Evolutionary conservation across 1,139 yeast species (phyloP), one percentile per base, ranked within the genome.

Genomic region (Debaryomyces fabryi): DNA sequence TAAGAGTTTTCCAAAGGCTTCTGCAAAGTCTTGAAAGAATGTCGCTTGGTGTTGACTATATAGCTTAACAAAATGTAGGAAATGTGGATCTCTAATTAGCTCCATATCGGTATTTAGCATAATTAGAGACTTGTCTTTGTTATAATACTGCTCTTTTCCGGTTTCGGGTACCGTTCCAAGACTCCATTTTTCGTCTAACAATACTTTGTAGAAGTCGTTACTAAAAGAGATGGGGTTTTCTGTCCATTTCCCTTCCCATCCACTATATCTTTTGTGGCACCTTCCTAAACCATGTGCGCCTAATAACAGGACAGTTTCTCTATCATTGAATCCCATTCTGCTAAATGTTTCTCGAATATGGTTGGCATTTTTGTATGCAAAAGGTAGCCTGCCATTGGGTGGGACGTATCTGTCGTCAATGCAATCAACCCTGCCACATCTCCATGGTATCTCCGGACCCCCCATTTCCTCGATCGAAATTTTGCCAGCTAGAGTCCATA

Each of bases 241-340:
- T 0, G 78, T 72, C 79, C 79, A 74, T 50, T 67, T 63, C 2
- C 79, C 80, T 40, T 71, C 71, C 66, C 75, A 75, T 6, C 79
- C 79, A 54, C 78, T 71, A 45, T 60, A 72, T 44, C 76, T 67
- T 46, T 77, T 73, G 59, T 85, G 89, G 55, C 88, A 81, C 38
- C 88, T 71, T 15, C 90, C 90, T 21, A 85, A 63, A 30, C 82
- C 78, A 64, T 85, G 89, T 2, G 86, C 86, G 10, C 90, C 90
- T 32, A 81, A 66, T 36, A 84, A 65, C 1, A 83, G 82, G 9
- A 85, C 90, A 25, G 82, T 79, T 60, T 85, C 89, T 58, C 75
- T 78, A 58, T 81, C 86, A 56, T 71, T 74, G 60, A 85, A 82
- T 1, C 90, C 90, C 78, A 85, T 74, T 52, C 86, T 69, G 3